Percentiles rank a stretch among this genome's conserved stretches.
These are phyloP conservation scores for Heliamphora pulchella DNA, from an alignment of 179 eudicot species.

Conservation along the genomic window DNA sequence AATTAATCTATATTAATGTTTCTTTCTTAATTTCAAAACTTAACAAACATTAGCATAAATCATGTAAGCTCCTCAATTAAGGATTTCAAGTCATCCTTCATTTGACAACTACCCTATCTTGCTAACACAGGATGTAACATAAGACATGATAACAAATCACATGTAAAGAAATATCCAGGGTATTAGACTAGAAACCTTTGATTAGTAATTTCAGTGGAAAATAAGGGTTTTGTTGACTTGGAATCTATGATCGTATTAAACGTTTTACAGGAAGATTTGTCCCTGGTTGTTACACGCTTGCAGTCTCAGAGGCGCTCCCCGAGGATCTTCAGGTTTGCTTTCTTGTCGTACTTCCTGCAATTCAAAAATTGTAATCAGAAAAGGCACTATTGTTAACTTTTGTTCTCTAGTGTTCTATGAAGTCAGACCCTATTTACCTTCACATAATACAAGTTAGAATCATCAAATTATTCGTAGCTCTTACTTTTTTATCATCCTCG, in stretches of 20 bases:
- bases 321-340: constrained; percentile 66
- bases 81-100: no score
- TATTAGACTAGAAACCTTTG: neutral
- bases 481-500: neutral
- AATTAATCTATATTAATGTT: no score
- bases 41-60: no score
- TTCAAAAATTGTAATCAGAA: neutral
- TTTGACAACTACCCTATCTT: no score
- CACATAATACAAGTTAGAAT: neutral
- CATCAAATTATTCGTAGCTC: neutral
- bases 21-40: no score
- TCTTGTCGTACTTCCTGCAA: neutral
- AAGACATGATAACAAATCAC: no score
- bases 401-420: neutral
- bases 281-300: constrained; percentile 92
- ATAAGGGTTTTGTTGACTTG: neutral
- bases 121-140: no score
- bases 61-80: no score
- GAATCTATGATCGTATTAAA: neutral
- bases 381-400: neutral
- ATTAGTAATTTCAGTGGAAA: constrained; percentile 2
- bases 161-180: no score
- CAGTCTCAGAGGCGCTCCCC: constrained; percentile 79
- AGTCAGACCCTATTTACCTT: neutral
- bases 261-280: constrained; percentile 53